These are phyloP conservation scores for Leishmania tarentolae DNA, from an alignment of 208 protist species.

Conservation along the genomic window DNA sequence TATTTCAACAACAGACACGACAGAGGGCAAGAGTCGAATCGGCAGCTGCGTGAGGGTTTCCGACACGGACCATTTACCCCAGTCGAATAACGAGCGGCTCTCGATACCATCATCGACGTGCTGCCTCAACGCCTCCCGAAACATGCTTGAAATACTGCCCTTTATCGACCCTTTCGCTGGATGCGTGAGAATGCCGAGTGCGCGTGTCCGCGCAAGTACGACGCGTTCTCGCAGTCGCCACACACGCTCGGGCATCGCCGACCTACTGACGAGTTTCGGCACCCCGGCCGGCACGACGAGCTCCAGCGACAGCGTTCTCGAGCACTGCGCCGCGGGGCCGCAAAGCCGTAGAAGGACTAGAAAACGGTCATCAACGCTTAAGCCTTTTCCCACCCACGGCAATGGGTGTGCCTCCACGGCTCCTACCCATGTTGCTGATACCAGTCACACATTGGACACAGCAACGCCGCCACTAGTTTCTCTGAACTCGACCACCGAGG, in stretches of 20 bases:
- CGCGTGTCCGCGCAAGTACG: background rate
- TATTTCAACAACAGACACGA: background rate
- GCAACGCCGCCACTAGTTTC: background rate
- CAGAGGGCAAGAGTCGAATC: background rate
- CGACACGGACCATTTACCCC: background rate
- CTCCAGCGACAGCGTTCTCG: conserved; percentile 1
- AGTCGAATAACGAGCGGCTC: background rate
- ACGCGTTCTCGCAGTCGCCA: background rate
- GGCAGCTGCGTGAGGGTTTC: background rate
- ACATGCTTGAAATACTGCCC: background rate
- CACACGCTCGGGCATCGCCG: background rate
- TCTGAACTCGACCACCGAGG: background rate
- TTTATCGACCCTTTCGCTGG: background rate
- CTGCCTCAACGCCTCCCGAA: background rate
- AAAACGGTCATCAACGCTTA: background rate
- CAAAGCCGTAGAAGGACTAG: background rate
- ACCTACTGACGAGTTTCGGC: background rate
- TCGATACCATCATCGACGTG: background rate
- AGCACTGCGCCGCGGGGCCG: background rate
- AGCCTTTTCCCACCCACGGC: background rate
- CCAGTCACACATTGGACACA: background rate
- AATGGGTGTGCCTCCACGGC: background rate
- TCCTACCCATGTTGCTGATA: background rate
- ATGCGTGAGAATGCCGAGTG: background rate
- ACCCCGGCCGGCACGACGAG: background rate